Base-by-base conservation (phyloP, 345 rosid genomes). In the Eucalyptus lansdowneana region DNA sequence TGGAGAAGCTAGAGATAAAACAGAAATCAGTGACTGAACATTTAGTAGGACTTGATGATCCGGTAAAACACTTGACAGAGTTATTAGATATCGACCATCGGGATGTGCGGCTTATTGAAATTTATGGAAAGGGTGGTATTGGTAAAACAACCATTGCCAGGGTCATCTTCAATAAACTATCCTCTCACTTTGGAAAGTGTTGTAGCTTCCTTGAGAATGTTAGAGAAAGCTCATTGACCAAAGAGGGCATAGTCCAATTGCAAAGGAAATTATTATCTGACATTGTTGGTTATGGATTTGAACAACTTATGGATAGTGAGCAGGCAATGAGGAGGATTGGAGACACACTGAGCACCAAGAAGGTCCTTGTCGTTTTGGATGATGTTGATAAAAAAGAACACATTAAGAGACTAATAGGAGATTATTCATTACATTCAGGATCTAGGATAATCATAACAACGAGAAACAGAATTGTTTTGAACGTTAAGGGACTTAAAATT, bases 391-490 rank as follows among this genome's bases (percentile, higher is more conserved):
- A 60, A 11, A 3, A 25, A 5, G 2, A 60, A 7, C n/a, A 27
- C 4, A 60, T 60, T 27, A 1, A 25, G 2, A 27, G 5, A 1
- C 15, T 60, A 27, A 25, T 27, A 12, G 67, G 67, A 60, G 13
- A 0, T 37, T 37, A 37, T 25, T 60, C 67, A 25, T 60, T 60
- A 5, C 1, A 3, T 60, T 60, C 8, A 12, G 31, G 67, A 5
- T 60, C 67, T 25, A 3, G 67, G 2, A 1, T 60, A 60, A 60
- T 60, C 14, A 11, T 60, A 27, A 60, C 67, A 27, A 3, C 67
- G 0, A 60, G 67, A 27, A 2, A 60, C 14, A 11, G 2, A 6
- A 0, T 14, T 27, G 1, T 27, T 25, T 1, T 2, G 4, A 14
- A 2, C 5, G n/a, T 25, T 25, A 1, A 25, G 67, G 14, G 15